Conservation (phyloP, 805 yeast genomes). For the Kodamaea kakaduensis region DNA sequence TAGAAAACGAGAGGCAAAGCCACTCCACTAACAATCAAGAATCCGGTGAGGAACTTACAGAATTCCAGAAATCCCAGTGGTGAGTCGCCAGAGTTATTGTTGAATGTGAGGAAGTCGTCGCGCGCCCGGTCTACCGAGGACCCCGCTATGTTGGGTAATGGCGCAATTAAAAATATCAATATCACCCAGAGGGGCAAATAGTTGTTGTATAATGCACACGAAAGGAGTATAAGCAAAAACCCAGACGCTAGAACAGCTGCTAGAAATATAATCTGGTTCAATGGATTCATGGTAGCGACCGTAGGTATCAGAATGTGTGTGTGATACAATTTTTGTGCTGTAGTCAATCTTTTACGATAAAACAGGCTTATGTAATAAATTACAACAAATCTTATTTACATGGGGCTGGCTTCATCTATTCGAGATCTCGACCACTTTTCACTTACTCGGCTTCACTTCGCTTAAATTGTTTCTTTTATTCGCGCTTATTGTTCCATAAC, state of each 20-base stretch:
- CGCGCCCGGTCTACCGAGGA: constrained; percentile 34
- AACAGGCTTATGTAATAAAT: constrained; percentile 1
- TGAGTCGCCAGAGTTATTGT: constrained; percentile 35
- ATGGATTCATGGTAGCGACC: constrained; percentile 34
- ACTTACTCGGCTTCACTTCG: no score
- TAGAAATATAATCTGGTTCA: constrained; percentile 43
- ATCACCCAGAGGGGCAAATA: constrained; percentile 43
- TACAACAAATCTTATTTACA: no score
- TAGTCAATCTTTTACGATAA: neutral
- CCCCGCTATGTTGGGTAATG: constrained; percentile 41
- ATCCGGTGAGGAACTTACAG: constrained; percentile 37
- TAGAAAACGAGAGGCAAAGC: constrained; percentile 40
- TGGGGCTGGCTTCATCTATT: no score
- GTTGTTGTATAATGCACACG: constrained; percentile 43
- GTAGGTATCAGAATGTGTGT: neutral
- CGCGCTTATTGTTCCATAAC: constrained; percentile 19
- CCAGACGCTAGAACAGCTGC: constrained; percentile 45
- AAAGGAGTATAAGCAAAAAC: constrained; percentile 38
- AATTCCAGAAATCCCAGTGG: constrained; percentile 38
- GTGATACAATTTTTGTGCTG: constrained; percentile 2
- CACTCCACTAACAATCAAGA: constrained; percentile 41
- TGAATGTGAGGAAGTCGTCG: constrained; percentile 43
- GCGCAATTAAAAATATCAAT: constrained; percentile 40
- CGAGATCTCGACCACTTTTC: no score
- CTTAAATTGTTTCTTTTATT: no score